Evolutionary conservation across 106 monocot genomes (phyloP).

Genomic region (Amphibolis antarctica): DNA sequence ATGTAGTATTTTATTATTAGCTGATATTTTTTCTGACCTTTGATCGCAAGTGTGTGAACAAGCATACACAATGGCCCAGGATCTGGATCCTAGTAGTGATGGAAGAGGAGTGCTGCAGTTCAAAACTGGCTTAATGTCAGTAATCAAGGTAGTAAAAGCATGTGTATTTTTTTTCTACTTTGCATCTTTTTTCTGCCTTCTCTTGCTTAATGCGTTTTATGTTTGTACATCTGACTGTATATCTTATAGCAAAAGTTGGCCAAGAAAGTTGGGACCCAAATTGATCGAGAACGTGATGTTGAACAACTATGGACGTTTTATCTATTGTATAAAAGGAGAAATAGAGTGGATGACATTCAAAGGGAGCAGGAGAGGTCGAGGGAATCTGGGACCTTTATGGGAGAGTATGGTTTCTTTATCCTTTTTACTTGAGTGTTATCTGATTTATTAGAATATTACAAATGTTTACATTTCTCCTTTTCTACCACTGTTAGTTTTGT

Average conservation of each 20-base stretch:
- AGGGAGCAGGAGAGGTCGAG: conserved; percentile 48
- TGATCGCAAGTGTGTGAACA: conserved; percentile 69
- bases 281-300: conserved; percentile 69
- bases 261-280: conserved; percentile 51
- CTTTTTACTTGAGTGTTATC: neutral
- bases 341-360: conserved; percentile 71
- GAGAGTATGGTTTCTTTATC: conserved; percentile 36
- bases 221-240: neutral
- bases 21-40: neutral
- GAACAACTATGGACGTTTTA: conserved; percentile 78
- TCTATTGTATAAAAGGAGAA: conserved; percentile 45
- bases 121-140: conserved; percentile 94
- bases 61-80: conserved; percentile 87
- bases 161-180: neutral
- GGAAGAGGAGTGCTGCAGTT: conserved; percentile 93
- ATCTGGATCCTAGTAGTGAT: conserved; percentile 86
- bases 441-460: no score
- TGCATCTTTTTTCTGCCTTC: neutral
- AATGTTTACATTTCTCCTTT: neutral
- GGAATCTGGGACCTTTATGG: conserved; percentile 68
- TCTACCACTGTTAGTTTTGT: neutral
- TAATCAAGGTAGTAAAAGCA: conserved; percentile 69
- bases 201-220: neutral
- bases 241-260: conserved; percentile 63
- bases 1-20: neutral